Conservation (phyloP, 108 stramenopile species). For the Parmales sp. region DNA sequence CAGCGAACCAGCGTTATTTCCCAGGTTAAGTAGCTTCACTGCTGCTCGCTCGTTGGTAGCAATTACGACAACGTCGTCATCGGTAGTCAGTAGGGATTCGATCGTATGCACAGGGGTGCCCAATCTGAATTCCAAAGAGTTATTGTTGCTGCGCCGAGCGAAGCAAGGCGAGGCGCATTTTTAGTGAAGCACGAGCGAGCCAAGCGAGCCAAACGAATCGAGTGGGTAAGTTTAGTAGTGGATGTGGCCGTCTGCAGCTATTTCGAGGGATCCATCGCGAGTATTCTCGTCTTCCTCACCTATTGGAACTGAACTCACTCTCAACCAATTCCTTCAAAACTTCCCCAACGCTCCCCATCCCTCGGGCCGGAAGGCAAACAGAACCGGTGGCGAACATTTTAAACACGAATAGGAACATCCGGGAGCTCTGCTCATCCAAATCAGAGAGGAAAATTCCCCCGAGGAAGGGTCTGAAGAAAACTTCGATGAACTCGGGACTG, state of each 20-base stretch:
- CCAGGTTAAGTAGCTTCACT: too few species aligned
- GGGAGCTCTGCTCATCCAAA: slow-evolving; percentile 53
- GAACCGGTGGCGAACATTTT: slow-evolving; percentile 70
- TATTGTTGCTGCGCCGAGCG: too few species aligned
- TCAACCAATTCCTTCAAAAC: slow-evolving; percentile 46
- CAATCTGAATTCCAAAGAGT: slow-evolving; percentile 38
- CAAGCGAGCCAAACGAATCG: too few species aligned
- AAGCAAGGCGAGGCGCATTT: too few species aligned
- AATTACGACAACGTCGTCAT: slow-evolving; percentile 1
- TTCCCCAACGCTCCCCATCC: slow-evolving; percentile 57
- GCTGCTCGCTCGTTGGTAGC: background rate
- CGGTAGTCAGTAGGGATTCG: slow-evolving; percentile 13
- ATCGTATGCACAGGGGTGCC: slow-evolving; percentile 20
- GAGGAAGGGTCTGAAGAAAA: slow-evolving; percentile 69
- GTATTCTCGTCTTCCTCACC: slow-evolving; percentile 38
- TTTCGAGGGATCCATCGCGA: too few species aligned
- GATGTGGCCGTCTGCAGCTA: too few species aligned
- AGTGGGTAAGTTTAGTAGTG: too few species aligned
- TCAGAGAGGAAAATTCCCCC: slow-evolving; percentile 70
- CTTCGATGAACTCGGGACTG: slow-evolving; percentile 50
- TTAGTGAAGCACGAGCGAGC: too few species aligned
- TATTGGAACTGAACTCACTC: too few species aligned
- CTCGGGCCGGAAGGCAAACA: slow-evolving; percentile 54
- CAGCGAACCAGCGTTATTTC: too few species aligned
- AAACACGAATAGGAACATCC: slow-evolving; percentile 78